Evolutionary conservation across 1,139 yeast genomes (phyloP), one percentile per base, ranked within the genome.

Genomic region (Sugiyamaella grinbergsii): DNA sequence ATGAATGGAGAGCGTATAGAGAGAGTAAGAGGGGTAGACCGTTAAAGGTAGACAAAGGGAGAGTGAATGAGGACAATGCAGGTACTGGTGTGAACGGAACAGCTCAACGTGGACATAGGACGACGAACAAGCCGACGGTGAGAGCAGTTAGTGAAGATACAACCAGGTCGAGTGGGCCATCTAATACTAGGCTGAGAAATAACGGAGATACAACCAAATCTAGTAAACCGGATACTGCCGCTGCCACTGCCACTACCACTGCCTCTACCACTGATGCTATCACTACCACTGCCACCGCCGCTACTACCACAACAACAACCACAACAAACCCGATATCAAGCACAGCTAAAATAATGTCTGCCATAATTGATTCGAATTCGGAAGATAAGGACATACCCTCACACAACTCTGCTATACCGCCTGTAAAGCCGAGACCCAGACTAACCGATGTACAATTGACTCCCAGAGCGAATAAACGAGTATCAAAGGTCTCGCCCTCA

Each of bases 1-100:
- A 64, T 23, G 63, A 63, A 33, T 64, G 68, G 68, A 62, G 58
- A 38, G 47, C 53, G 24, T 61, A 62, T 29, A 46, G 61, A 13
- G 55, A 49, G n/a, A n/a, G 32, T 5, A 31, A 54, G 19, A 19
- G 19, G 36, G 26, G 37, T 49, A 52, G 40, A n/a, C n/a, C n/a
- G n/a, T n/a, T n/a, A 16, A 37, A 15, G 31, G 32, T 24, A 15
- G 36, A 7, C 13, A 38, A 18, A 15, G 19, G 31, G 16, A 23
- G 40, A 10, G 29, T 19, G n/a, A 38, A 28, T 28, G 19, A 11
- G 18, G 13, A 16, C 15, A 36, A 19, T 31, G 13, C 28, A 42
- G 28, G 16, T 18, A 18, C 20, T 4, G 20, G 13, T 7, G 7
- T 16, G 23, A 34, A 13, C 15, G 39, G 13, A 34, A 20, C 10